Base-by-base conservation (phyloP, 306 rosid genomes). In the Vicia sativa region DNA sequence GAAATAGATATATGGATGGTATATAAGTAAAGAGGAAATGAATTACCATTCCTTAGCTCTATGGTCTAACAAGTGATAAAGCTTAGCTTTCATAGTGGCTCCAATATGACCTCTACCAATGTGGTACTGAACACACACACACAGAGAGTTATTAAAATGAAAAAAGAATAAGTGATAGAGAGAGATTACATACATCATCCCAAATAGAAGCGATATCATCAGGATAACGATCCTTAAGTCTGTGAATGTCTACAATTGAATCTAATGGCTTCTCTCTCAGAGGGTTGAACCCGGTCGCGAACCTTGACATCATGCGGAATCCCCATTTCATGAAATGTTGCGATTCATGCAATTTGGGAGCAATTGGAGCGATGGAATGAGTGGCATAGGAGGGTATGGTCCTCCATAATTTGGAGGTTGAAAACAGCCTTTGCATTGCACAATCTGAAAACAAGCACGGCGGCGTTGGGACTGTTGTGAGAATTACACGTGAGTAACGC, bases 61-160 rank as follows among this genome's bases (percentile, higher is more conserved):
- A 37, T 82, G 95, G 79, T 86, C 95, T 83, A 93, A 73, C 73
- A 93, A 72, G 81, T 82, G 70, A 81, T 86, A 86, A 48, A 93
- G 95, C 14, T 85, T 88, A 29, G 96, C 87, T 65, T 83, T 88
- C 95, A 93, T 88, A 16, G 97, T 50, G 34, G 81, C 82, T 56
- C 96, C 96, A 64, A 90, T 74, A 74, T 93, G 97, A 56, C 95
- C 95, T 80, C 97, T 91, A 79, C 97, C 99, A 76, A 93, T 73
- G 80, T 93, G 96, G 80, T 86, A 88, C 97, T 90, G 87, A 65
- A n/a, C n/a, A n/a, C n/a, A n/a, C n/a, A n/a, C n/a, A n/a, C n/a
- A n/a, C n/a, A n/a, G n/a, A n/a, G n/a, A n/a, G n/a, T n/a, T n/a
- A n/a, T n/a, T n/a, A n/a, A n/a, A n/a, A n/a, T n/a, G n/a, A n/a